Base-by-base conservation (phyloP, 129 eudicot species). In the Flaveria robusta region DNA sequence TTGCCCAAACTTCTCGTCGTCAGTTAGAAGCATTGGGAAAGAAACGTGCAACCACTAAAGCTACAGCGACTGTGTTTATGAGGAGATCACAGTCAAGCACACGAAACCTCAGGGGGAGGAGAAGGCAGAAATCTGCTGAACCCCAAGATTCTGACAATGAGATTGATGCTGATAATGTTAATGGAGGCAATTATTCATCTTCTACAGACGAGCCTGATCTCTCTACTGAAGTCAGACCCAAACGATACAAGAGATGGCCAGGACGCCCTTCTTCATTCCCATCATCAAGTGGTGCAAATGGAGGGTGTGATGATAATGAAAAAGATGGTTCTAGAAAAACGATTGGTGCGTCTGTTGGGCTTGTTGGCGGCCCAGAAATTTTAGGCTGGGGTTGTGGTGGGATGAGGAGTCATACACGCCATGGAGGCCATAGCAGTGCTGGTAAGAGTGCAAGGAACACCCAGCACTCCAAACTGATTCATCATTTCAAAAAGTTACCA, bases 1-100 rank as follows among this genome's bases (percentile, higher is more conserved):
- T 93, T 66, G 97, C 98, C 41, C 90, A 93, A 75, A 93, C 98
- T 47, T 80, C 83, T 24, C 86, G 87, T 12, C 87, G 98, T 22
- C 98, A 93, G 74, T 71, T 92, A 50, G 98, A 93, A 83, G 98
- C 96, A 78, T 74, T 93, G 77, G 95, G 93, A 34, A 91, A 78
- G 81, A 93, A 93, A 47, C 85, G 93, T n/a, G 76, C 89, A n/a
- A 76, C 70, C 39, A 85, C 83, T 26, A 88, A 87, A 88, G 85
- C 81, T 18, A 82, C 91, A 26, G 92, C 87, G 0, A 50, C 80
- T 10, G 82, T 85, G 23, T 88, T 77, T 79, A 75, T 67, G 26
- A 88, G 87, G 83, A 81, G 77, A 75, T 81, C 85, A 75, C 85
- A 81, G 20, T 39, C 54, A 24, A 75, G 29, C 72, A 49, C 76